Evolutionary conservation across 2,329 filamentous ascomycete genomes (phyloP).

Genomic region (Tetracladium maxilliforme): DNA sequence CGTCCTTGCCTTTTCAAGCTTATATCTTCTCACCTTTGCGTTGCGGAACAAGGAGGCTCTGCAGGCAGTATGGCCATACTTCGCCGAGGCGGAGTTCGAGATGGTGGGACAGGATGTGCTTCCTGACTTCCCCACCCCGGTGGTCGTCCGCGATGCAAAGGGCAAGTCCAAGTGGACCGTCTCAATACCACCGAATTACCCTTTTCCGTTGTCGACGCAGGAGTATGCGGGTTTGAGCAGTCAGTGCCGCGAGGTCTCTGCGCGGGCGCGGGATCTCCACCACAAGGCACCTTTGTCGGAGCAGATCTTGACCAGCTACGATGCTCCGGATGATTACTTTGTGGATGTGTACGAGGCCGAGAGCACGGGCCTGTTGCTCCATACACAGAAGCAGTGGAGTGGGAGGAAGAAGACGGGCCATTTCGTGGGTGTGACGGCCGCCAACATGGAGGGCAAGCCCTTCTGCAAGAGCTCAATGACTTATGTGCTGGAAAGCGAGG

Average conservation of each 20-base stretch:
- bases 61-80: constrained; percentile 21
- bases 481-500: constrained; percentile 58
- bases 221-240: constrained; percentile 58
- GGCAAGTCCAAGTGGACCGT: constrained; percentile 66
- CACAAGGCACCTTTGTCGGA: constrained; percentile 25
- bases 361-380: constrained; percentile 42
- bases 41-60: constrained; percentile 15
- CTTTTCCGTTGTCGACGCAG: constrained; percentile 50
- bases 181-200: constrained; percentile 52
- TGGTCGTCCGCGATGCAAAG: constrained; percentile 50
- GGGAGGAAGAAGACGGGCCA: constrained; percentile 20
- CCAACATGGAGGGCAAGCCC: constrained; percentile 36
- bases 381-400: constrained; percentile 19
- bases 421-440: constrained; percentile 27
- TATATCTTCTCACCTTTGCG: constrained; percentile 29
- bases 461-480: constrained; percentile 41
- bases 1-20: constrained; percentile 32
- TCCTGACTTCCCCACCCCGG: constrained; percentile 59
- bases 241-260: constrained; percentile 50
- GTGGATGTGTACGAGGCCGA: constrained; percentile 64
- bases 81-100: constrained; percentile 38
- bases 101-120: constrained; percentile 50
- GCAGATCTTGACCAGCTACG: constrained; percentile 33
- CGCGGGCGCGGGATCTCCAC: constrained; percentile 35
- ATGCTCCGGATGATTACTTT: constrained; percentile 51